A percentile compares a stretch with the other conserved stretches of the same genome.
Conservation (phyloP, 495 filamentous ascomycete genomes). For the Penicillium egyptiacum region DNA sequence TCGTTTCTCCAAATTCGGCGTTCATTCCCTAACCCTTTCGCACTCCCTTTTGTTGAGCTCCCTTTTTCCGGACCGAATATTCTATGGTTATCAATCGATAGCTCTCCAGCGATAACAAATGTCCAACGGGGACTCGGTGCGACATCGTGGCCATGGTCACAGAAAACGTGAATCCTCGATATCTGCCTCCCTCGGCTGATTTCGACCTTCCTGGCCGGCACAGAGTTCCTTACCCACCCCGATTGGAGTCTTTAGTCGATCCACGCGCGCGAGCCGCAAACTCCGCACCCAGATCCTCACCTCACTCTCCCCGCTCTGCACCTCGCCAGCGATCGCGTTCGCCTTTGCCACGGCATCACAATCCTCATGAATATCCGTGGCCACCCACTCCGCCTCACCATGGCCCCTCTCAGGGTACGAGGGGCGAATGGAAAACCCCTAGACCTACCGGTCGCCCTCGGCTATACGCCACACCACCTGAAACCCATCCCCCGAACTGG, state of each 20-base stretch:
- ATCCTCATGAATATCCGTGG: constrained; percentile 30
- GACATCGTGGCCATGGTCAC: constrained; percentile 53
- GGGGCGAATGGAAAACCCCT: constrained; percentile 24
- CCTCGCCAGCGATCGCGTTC: constrained; percentile 31
- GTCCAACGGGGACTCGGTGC: constrained; percentile 46
- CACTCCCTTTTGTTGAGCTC: constrained; percentile 11
- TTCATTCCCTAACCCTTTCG: constrained; percentile 10
- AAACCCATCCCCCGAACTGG: constrained; percentile 20
- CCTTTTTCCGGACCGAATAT: constrained; percentile 4
- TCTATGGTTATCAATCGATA: constrained; percentile 2
- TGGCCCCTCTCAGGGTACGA: constrained; percentile 21
- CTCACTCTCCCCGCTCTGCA: constrained; percentile 25
- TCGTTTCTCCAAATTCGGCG: constrained; percentile 13
- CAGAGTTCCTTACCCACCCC: constrained; percentile 35
- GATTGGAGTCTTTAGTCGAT: constrained; percentile 38
- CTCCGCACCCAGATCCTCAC: constrained; percentile 24
- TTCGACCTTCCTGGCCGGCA: constrained; percentile 38
- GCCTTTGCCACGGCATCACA: constrained; percentile 25
- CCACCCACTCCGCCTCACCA: constrained; percentile 32
- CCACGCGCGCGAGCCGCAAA: constrained; percentile 31
- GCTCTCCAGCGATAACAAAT: constrained; percentile 38
- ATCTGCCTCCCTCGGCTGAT: constrained; percentile 36
- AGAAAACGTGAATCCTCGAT: constrained; percentile 45
- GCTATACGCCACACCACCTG: constrained; percentile 22
- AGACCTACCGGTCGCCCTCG: constrained; percentile 25